Base-by-base conservation (phyloP, 2,329 filamentous ascomycete species). In the Aspergillus sp. region DNA sequence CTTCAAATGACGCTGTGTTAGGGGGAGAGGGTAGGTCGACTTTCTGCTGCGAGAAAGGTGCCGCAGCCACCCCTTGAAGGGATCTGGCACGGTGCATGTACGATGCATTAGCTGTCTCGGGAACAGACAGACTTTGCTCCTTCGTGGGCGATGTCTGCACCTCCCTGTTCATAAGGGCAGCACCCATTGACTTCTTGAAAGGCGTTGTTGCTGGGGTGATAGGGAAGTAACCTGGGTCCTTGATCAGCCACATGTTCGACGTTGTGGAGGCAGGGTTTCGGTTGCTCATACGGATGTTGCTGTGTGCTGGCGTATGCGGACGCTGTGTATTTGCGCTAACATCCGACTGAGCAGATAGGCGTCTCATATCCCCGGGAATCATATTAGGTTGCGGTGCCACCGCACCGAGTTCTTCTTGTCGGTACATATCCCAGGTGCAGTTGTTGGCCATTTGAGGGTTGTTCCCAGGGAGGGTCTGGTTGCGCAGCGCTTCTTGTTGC, bases 171-270 rank as follows among this genome's bases (percentile, higher is more conserved):
- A 69, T 66, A 40, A 64, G 63, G 47, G 61, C 57, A 49, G 64
- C 56, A 49, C 66, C 63, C 50, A 63, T 61, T 44, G 65, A 62
- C 54, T 63, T 60, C 56, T 66, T 69, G 57, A 70, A 65, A 9
- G 83, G 82, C 19, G 81, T 85, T 44, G 81, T 79, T 57, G 77
- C 78, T 45, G 85, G 83, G 29, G 84, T 87, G 41, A 82, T 77
- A 48, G 83, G 83, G 53, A 80, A 79, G 57, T 80, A 83, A 54
- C 71, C 82, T 82, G 48, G 38, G 44, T 29, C 30, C 27, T 9
- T 19, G 19, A 53, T 70, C 44, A 64, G 58, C 33, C 34, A 7
- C 41, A 9, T 33, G n/a, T 41, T 29, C n/a, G 8, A 30, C 28
- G 5, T 12, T 36, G 26, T 2, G 5, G 28, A 19, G 26, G 42